phyloP scores from a whole-genome alignment of 208 protist species.

The Leishmania lainsoni region DNA sequence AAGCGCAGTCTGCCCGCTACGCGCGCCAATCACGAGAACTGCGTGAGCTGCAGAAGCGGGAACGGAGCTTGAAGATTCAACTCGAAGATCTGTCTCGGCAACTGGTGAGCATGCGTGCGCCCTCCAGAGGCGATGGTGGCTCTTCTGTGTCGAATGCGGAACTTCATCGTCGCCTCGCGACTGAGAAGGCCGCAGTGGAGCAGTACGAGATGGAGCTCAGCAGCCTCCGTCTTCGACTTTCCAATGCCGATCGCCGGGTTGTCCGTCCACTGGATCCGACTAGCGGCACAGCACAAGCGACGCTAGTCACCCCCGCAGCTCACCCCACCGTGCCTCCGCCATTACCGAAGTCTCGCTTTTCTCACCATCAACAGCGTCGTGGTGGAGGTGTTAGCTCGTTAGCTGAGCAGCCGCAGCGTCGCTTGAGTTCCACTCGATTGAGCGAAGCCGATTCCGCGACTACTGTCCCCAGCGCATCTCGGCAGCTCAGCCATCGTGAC shows the following conservation, averaged over 20 bases:
- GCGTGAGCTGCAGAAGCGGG: slow-evolving; percentile 45
- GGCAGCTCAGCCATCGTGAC: slow-evolving; percentile 15
- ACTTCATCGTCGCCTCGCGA: slow-evolving; percentile 58
- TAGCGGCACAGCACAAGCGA: slow-evolving; percentile 6
- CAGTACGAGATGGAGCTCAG: slow-evolving; percentile 64
- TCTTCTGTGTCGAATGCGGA: slow-evolving; percentile 10
- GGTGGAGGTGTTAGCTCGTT: slow-evolving; percentile 8
- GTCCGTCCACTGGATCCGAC: slow-evolving; percentile 42
- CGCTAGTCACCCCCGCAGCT: not conserved
- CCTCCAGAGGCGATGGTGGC: slow-evolving; percentile 14
- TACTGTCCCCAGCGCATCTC: slow-evolving; percentile 16
- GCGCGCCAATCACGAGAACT: slow-evolving; percentile 66
- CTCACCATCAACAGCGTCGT: slow-evolving; percentile 14
- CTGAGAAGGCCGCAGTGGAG: slow-evolving; percentile 54
- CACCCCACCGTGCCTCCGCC: slow-evolving; percentile 27
- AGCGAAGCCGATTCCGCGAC: slow-evolving; percentile 2
- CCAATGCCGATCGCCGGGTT: slow-evolving; percentile 40
- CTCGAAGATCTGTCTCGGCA: slow-evolving; percentile 24
- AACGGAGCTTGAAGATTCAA: slow-evolving; percentile 46
- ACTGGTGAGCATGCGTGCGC: slow-evolving; percentile 22
- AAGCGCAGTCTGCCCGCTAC: slow-evolving; percentile 37
- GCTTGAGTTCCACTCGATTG: slow-evolving; percentile 25
- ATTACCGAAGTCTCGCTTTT: slow-evolving; percentile 30
- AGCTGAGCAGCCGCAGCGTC: slow-evolving; percentile 29
- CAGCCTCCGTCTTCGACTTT: slow-evolving; percentile 45